Percentiles rank a stretch among this genome's conserved stretches.
phyloP scores from a whole-genome alignment of 2,329 filamentous ascomycete genomes.

The Colletotrichum coccodes region DNA sequence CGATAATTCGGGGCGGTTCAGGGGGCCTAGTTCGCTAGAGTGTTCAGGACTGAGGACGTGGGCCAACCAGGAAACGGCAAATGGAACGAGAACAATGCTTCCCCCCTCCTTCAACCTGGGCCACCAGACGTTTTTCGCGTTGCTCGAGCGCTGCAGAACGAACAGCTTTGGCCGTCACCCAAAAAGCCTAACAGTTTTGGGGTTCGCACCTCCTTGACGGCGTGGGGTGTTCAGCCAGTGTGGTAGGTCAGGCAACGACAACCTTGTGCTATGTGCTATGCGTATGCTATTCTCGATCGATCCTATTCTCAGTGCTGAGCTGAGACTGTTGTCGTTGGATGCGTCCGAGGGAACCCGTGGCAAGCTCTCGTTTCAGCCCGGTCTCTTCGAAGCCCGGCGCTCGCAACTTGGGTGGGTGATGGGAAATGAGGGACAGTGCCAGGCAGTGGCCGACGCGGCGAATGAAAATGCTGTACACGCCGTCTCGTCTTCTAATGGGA shows the following conservation, averaged over 20 bases:
- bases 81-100: slow-evolving; percentile 26
- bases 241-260: slow-evolving; percentile 23
- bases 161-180: neutral
- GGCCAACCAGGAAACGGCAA: slow-evolving; percentile 23
- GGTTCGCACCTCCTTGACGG: neutral
- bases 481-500: slow-evolving; percentile 21
- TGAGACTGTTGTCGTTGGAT: slow-evolving; percentile 24
- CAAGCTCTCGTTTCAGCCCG: slow-evolving; percentile 23
- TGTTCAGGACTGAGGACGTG: slow-evolving; percentile 9
- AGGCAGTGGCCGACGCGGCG: slow-evolving; percentile 19
- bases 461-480: slow-evolving; percentile 24
- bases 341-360: slow-evolving; percentile 22
- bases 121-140: slow-evolving; percentile 8
- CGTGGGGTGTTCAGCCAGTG: neutral
- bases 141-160: slow-evolving; percentile 12
- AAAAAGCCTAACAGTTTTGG: neutral
- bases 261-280: neutral
- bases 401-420: neutral
- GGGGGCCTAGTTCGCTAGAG: slow-evolving; percentile 19
- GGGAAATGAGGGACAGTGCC: slow-evolving; percentile 5
- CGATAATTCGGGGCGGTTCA: slow-evolving; percentile 30
- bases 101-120: neutral
- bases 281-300: slow-evolving; percentile 5
- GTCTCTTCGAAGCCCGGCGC: neutral
- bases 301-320: neutral